These are phyloP conservation scores for Chionographis japonica DNA, from an alignment of 106 monocot genomes.

Conservation along the genomic window DNA sequence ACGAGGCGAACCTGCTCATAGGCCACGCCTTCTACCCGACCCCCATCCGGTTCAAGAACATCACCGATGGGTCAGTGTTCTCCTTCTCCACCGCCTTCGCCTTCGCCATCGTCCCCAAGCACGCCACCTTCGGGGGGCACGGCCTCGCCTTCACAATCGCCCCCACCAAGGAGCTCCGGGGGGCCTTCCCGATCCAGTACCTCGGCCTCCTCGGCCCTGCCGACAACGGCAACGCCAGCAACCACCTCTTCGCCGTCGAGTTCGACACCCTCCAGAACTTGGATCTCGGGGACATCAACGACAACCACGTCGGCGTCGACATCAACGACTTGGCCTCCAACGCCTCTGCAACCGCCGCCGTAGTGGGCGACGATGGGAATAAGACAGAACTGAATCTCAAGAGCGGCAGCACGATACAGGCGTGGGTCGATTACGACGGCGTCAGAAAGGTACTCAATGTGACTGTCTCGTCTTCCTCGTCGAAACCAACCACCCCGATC, in stretches of 20 bases:
- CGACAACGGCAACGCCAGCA: conserved; percentile 24
- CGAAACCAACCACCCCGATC: conserved; percentile 32
- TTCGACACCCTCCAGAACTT: conserved; percentile 27
- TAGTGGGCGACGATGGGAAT: not conserved
- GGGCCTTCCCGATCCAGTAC: conserved; percentile 13
- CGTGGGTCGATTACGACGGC: conserved; percentile 42
- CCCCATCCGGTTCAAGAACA: conserved; percentile 11
- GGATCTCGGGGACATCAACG: conserved; percentile 32
- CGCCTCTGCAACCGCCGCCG: conserved; percentile 6
- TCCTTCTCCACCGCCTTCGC: conserved; percentile 54
- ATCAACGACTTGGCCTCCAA: conserved; percentile 31
- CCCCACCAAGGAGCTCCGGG: conserved; percentile 18
- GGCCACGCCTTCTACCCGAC: conserved; percentile 35
- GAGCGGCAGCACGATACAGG: conserved; percentile 27
- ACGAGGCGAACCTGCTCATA: conserved; percentile 2
- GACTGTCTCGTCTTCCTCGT: conserved; percentile 17
- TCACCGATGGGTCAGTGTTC: not conserved
- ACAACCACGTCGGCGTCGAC: conserved; percentile 51
- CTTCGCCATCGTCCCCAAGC: conserved; percentile 18
- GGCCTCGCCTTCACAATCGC: conserved; percentile 36
- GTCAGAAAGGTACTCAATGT: conserved; percentile 16
- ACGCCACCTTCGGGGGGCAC: conserved; percentile 11
- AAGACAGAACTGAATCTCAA: conserved; percentile 14
- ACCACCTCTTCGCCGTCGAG: conserved; percentile 36
- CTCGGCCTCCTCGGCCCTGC: conserved; percentile 18